Base-by-base conservation (phyloP, 441 rosid species). In the Eutrema salsugineum region DNA sequence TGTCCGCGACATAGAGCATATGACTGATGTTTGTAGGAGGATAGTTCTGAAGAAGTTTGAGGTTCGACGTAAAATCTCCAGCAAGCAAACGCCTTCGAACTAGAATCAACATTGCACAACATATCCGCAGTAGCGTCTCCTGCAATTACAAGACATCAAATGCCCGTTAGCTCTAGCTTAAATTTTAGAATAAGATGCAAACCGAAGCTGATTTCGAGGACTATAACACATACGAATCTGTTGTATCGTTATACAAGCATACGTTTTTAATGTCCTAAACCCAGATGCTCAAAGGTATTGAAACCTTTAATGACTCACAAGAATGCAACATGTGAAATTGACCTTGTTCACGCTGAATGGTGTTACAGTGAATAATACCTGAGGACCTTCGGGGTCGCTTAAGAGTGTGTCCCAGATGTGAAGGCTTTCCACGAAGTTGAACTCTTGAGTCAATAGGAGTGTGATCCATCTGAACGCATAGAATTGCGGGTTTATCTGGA, bases 391-490 rank as follows among this genome's bases (percentile, higher is more conserved):
- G 2, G 88, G 87, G 65, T 91, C 97, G 61, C 97, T 87, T 50
- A 91, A 83, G 68, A 91, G 94, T 4, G 94, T 84, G 80, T 91
- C 97, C 97, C 97, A 91, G 48, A 91, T 86, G 78, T 81, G 96
- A 65, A 91, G 91, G 78, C 87, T 82, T 73, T 89, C 97, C 2
- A 84, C 81, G 40, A 91, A 91, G 77, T 84, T 84, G 81, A 91
- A 91, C 58, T 91, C 97, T 77, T 86, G 95, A 5, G 97, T 89
- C 81, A 91, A 79, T 48, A 91, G 87, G 62, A 91, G 94, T 46
- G 97, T 91, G 78, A 91, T 91, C 97, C 97, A 91, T 81, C 97
- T 80, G 75, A 91, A 91, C 5, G 94, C 96, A 48, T 91, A 91
- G 70, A 91, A 91, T 50, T 91, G 97, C 40, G 96, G 96, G 77